Conservation (phyloP, 495 filamentous ascomycete species). For the Poronia punctata region DNA sequence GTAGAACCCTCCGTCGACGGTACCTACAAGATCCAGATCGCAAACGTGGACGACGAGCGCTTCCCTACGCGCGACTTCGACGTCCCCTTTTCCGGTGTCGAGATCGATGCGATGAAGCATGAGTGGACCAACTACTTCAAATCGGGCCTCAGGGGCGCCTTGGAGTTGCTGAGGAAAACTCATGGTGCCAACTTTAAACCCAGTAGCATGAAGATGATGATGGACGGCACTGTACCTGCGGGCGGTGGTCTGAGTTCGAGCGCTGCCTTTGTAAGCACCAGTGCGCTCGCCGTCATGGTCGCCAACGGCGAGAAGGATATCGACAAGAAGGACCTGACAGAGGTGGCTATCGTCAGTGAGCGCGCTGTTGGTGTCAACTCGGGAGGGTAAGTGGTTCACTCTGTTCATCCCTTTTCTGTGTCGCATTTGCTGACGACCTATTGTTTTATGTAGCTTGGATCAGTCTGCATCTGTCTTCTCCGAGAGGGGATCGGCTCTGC, state of each 20-base stretch:
- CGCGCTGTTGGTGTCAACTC: conserved; percentile 93
- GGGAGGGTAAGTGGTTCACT: conserved; percentile 62
- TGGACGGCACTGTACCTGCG: conserved; percentile 86
- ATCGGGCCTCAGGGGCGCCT: conserved; percentile 73
- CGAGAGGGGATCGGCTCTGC: conserved; percentile 72
- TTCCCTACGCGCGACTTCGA: conserved; percentile 73
- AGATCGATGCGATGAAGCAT: conserved; percentile 75
- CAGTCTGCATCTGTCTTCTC: conserved; percentile 97
- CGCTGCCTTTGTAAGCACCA: conserved; percentile 89
- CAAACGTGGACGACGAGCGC: conserved; percentile 70
- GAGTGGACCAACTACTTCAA: conserved; percentile 99
- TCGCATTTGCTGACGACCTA: conserved; percentile 10
- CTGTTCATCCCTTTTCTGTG: neutral
- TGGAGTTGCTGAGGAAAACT: conserved; percentile 70
- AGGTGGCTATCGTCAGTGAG: conserved; percentile 90
- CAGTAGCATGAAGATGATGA: conserved; percentile 76
- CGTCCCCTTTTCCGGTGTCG: conserved; percentile 61
- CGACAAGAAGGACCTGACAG: conserved; percentile 81
- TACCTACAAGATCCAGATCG: conserved; percentile 48
- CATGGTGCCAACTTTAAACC: conserved; percentile 52
- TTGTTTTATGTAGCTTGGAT: conserved; percentile 79
- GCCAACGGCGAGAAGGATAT: conserved; percentile 75
- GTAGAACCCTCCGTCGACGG: conserved; percentile 28
- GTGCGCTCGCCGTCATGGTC: conserved; percentile 78
- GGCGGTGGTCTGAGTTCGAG: conserved; percentile 90